Percentiles rank a stretch among this genome's conserved stretches.
Conservation (phyloP, 208 protist genomes). For the Polymyxa betae region DNA sequence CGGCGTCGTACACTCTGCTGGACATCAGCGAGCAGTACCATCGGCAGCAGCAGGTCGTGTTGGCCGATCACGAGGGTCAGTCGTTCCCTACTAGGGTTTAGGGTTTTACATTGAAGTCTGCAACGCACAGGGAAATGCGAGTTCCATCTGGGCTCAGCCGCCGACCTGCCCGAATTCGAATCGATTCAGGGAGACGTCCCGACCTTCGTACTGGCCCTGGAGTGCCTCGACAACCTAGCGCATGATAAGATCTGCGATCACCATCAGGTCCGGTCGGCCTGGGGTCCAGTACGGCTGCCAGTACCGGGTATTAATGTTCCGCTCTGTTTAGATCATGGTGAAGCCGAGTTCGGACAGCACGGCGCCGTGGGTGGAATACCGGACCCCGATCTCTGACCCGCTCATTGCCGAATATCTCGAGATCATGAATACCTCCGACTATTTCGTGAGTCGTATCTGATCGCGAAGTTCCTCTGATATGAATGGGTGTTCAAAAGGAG, state of each 20-base stretch:
- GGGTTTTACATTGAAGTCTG: not conserved
- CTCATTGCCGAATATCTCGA: slow-evolving; percentile 33
- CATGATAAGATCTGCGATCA: slow-evolving; percentile 42
- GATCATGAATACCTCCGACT: not conserved
- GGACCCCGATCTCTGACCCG: not conserved
- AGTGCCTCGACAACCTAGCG: slow-evolving; percentile 29
- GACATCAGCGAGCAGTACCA: slow-evolving; percentile 49
- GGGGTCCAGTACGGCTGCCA: not conserved
- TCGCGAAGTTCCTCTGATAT: not conserved
- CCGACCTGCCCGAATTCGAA: not conserved
- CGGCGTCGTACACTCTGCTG: not conserved
- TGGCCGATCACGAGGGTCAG: not conserved
- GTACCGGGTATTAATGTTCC: not conserved
- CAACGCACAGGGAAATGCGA: not conserved
- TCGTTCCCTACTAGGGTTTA: not conserved
- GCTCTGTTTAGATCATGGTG: not conserved
- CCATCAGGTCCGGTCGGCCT: not conserved
- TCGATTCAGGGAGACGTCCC: not conserved
- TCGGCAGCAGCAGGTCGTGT: not conserved
- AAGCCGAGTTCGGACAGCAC: not conserved
- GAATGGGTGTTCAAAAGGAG: not conserved
- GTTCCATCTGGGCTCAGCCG: not conserved
- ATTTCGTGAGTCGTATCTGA: not conserved
- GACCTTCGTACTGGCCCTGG: slow-evolving; percentile 8
- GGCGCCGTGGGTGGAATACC: not conserved